These are phyloP conservation scores for Homolaphlyctis polyrhiza DNA, from an alignment of 371 early-diverging fungal genomes.

Conservation along the genomic window DNA sequence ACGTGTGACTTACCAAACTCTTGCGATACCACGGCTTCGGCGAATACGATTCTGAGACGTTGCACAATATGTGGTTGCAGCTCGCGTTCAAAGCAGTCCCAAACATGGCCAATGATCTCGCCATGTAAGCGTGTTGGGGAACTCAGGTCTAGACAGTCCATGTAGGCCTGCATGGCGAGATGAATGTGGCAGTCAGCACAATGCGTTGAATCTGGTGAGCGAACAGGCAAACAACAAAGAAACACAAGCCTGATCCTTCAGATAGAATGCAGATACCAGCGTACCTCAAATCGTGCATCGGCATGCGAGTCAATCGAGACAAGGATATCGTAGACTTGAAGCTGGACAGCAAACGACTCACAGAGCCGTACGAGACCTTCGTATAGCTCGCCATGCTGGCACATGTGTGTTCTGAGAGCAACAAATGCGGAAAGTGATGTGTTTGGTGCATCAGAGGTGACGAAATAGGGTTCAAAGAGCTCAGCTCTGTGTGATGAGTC, in stretches of 20 bases:
- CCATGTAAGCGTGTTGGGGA: neutral
- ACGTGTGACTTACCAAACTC: neutral
- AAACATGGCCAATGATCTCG: neutral
- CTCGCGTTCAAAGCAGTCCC: neutral
- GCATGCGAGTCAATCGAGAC: neutral
- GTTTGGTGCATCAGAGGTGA: neutral
- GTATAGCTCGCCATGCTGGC: neutral
- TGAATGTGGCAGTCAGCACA: neutral
- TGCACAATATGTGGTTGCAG: neutral
- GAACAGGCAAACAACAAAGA: too few relatives aligned
- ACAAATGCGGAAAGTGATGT: neutral
- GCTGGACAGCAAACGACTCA: neutral
- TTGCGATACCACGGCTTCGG: neutral
- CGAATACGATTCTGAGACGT: neutral
- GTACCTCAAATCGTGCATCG: neutral
- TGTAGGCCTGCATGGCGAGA: neutral
- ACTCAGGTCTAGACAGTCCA: neutral
- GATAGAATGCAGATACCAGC: neutral
- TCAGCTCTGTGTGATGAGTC: neutral
- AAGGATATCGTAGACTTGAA: neutral
- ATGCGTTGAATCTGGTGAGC: too few relatives aligned
- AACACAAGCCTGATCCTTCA: neutral
- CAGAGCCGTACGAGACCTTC: neutral
- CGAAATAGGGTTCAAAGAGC: neutral
- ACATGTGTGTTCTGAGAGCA: neutral